phyloP scores from a whole-genome alignment of 2,329 filamentous ascomycete genomes.

The Lachnellula cervina region DNA sequence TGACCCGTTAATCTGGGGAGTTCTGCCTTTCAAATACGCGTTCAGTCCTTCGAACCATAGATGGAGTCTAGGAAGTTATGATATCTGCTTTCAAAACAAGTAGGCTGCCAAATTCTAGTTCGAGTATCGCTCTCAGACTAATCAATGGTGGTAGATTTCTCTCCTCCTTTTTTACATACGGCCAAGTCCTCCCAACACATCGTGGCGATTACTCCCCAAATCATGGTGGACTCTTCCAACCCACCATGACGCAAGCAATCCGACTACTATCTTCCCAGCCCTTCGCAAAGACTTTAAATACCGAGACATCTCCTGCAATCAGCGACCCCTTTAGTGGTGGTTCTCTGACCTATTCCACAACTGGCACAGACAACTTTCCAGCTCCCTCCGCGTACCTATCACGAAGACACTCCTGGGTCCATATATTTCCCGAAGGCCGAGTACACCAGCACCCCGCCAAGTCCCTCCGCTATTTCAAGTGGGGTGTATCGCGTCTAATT shows the following conservation, averaged over 20 bases:
- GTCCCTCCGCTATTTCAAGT: constrained; percentile 94
- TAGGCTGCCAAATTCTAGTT: constrained; percentile 37
- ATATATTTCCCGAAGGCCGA: constrained; percentile 93
- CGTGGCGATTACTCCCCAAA: constrained; percentile 66
- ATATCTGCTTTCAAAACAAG: constrained; percentile 91
- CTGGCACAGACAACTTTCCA: constrained; percentile 58
- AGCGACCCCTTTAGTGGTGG: constrained; percentile 51
- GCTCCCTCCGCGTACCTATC: constrained; percentile 67
- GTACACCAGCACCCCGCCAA: constrained; percentile 80
- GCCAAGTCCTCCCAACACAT: constrained; percentile 88
- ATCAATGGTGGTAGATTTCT: constrained; percentile 47
- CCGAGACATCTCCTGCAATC: constrained; percentile 18
- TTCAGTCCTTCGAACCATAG: constrained; percentile 71
- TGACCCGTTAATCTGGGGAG: constrained; percentile 91
- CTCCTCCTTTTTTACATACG: constrained; percentile 77
- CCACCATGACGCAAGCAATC: constrained; percentile 80
- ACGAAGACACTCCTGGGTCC: constrained; percentile 78
- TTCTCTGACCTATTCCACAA: constrained; percentile 57
- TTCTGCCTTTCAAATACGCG: constrained; percentile 69
- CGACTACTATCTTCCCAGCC: constrained; percentile 67
- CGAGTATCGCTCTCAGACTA: background rate
- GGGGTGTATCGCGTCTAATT: constrained; percentile 88
- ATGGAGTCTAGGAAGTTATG: constrained; percentile 88
- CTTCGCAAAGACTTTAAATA: constrained; percentile 32
- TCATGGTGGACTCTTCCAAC: constrained; percentile 82